Evolutionary conservation across 495 filamentous ascomycete genomes (phyloP).

Genomic region (Rusavskia elegans): DNA sequence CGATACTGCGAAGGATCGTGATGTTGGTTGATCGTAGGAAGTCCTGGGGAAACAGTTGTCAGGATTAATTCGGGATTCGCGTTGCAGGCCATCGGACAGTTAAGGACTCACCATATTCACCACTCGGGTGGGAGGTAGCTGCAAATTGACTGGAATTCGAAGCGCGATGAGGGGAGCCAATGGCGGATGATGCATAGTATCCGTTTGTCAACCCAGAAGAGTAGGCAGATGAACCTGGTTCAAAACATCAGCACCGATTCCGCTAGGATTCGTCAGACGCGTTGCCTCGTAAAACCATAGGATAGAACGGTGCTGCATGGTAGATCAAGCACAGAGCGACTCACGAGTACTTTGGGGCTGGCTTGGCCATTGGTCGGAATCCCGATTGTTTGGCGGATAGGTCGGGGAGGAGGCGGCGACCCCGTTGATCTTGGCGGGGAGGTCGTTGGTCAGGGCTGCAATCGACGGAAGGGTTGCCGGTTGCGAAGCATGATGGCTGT

Average conservation of each 20-base stretch:
- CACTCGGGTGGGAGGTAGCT: constrained; percentile 14
- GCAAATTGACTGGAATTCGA: constrained; percentile 33
- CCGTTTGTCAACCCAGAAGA: constrained; percentile 31
- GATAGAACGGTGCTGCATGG: no score
- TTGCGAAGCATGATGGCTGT: neutral
- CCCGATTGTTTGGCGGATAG: constrained; percentile 10
- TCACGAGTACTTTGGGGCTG: constrained; percentile 17
- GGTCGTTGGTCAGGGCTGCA: constrained; percentile 12
- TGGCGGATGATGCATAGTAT: constrained; percentile 32
- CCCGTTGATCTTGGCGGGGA: constrained; percentile 7
- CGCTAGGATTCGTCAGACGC: neutral
- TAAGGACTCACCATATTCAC: constrained; percentile 21
- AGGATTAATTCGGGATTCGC: constrained; percentile 22
- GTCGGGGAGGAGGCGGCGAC: constrained; percentile 7
- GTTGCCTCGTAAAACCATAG: neutral
- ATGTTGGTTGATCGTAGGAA: constrained; percentile 37
- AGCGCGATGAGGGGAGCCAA: constrained; percentile 34
- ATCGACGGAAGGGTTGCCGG: constrained; percentile 9
- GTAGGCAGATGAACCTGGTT: constrained; percentile 36
- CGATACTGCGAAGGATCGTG: constrained; percentile 28
- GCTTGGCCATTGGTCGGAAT: constrained; percentile 13
- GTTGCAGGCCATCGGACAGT: constrained; percentile 23
- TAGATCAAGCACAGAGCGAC: neutral
- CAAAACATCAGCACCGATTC: neutral
- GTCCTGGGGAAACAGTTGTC: constrained; percentile 22